A percentile compares a stretch with the other conserved stretches of the same genome.
Evolutionary conservation across 2,329 filamentous ascomycete species (phyloP).

Genomic region (Arthroderma sp.): DNA sequence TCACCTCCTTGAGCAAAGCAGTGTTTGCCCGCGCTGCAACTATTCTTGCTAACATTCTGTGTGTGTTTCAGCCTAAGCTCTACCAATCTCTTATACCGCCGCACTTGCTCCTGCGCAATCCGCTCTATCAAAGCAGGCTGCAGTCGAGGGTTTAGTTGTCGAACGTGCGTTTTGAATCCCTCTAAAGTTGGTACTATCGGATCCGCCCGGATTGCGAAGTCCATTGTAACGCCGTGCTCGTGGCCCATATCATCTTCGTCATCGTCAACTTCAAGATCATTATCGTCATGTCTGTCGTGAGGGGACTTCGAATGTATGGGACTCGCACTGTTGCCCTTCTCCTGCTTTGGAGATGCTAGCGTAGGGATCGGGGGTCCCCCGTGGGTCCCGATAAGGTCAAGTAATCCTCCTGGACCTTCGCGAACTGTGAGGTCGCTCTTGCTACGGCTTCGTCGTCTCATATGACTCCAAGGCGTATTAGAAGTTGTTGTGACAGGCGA

Average conservation of each 20-base stretch:
- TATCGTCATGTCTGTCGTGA: conserved; percentile 19
- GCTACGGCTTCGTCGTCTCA: conserved; percentile 42
- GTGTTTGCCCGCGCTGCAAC: conserved; percentile 49
- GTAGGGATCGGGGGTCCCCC: conserved; percentile 49
- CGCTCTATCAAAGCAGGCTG: conserved; percentile 60
- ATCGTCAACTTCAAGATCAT: conserved; percentile 48
- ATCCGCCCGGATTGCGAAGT: conserved; percentile 51
- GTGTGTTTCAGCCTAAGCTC: conserved; percentile 59
- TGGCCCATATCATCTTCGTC: conserved; percentile 46
- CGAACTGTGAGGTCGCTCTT: conserved; percentile 44
- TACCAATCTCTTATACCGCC: conserved; percentile 66
- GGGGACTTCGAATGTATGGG: conserved; percentile 19
- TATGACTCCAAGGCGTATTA: conserved; percentile 32
- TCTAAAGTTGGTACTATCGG: conserved; percentile 59
- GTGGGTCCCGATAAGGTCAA: conserved; percentile 44
- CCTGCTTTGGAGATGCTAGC: conserved; percentile 38
- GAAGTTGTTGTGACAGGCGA: conserved; percentile 26
- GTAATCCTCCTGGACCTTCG: conserved; percentile 32
- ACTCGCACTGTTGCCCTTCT: conserved; percentile 18
- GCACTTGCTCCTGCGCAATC: conserved; percentile 67
- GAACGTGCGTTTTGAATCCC: conserved; percentile 65
- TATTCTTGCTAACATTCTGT: conserved; percentile 42
- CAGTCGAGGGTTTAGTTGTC: conserved; percentile 61
- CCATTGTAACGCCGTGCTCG: conserved; percentile 50
- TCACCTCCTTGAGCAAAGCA: conserved; percentile 59